Percentiles rank a stretch among this genome's conserved stretches.
phyloP scores from a whole-genome alignment of 768 basidiomycete genomes.

The Phlegmacium glaucopus region DNA sequence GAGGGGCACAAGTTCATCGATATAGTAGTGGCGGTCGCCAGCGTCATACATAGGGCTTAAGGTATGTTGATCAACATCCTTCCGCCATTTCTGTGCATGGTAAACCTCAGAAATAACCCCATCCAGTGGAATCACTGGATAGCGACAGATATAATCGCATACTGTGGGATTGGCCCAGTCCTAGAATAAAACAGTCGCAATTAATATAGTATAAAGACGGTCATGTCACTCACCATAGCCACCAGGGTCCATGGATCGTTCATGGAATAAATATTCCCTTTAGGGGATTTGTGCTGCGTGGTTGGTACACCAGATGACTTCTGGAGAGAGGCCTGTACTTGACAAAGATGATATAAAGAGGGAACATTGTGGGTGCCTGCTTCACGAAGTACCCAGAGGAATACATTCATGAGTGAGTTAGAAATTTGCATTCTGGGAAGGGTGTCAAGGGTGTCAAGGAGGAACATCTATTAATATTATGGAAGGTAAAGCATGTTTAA shows the following conservation, averaged over 20 bases:
- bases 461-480: slow-evolving; percentile 12
- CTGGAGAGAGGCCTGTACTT: slow-evolving; percentile 8
- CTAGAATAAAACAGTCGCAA: too few relatives aligned
- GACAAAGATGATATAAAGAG: slow-evolving; percentile 10
- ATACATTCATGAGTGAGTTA: slow-evolving; percentile 6
- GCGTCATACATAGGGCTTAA: background rate
- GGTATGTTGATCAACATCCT: slow-evolving; percentile 3
- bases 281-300: too few relatives aligned
- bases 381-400: slow-evolving; percentile 17
- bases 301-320: too few relatives aligned
- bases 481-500: too few relatives aligned
- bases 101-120: slow-evolving; percentile 18
- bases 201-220: too few relatives aligned
- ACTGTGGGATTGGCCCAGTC: slow-evolving; percentile 17
- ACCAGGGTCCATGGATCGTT: too few relatives aligned
- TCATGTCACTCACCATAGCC: too few relatives aligned
- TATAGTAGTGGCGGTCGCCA: background rate
- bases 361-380: slow-evolving; percentile 9
- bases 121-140: slow-evolving; percentile 16
- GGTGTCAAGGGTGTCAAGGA: background rate
- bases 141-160: slow-evolving; percentile 14
- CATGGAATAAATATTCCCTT: too few relatives aligned
- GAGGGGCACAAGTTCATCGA: background rate
- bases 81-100: slow-evolving; percentile 17
- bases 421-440: background rate